Conservation (phyloP, 345 rosid species). For the Acer campestre region DNA sequence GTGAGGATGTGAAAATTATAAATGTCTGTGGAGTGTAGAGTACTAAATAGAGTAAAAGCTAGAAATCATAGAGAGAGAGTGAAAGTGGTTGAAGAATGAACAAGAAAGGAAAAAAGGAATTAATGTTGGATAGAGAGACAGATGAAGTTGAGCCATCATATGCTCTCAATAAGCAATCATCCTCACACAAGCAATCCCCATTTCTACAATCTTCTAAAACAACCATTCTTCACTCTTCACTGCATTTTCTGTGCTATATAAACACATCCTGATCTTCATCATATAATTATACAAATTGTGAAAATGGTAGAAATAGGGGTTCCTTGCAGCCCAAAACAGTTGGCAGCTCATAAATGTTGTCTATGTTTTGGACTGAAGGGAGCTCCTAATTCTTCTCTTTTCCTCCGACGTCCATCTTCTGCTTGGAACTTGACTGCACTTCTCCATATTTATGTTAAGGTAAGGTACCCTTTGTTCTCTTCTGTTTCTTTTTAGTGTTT, state of each 20-base stretch:
- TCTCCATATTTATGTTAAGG: background rate
- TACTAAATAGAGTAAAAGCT: slow-evolving; percentile 2
- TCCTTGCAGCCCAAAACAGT: slow-evolving; percentile 28
- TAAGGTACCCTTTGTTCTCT: background rate
- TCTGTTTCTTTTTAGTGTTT: background rate
- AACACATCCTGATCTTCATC: too few species aligned
- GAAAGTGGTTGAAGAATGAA: slow-evolving; percentile 10
- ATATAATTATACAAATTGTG: background rate
- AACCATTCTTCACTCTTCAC: too few species aligned
- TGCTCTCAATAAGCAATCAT: background rate
- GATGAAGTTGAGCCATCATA: slow-evolving; percentile 11
- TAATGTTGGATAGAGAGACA: slow-evolving; percentile 5
- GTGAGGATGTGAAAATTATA: background rate
- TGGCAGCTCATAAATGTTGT: background rate
- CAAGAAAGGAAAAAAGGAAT: background rate
- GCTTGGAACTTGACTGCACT: background rate
- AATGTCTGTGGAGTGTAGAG: background rate
- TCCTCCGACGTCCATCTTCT: background rate
- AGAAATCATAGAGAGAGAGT: background rate
- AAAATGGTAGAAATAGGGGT: slow-evolving; percentile 28
- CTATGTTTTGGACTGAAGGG: slow-evolving; percentile 30
- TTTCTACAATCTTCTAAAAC: slow-evolving; percentile 1
- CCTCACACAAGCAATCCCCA: slow-evolving; percentile 5
- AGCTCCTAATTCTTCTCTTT: slow-evolving; percentile 34
- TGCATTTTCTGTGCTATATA: too few species aligned